Evolutionary conservation across 306 rosid genomes (phyloP), one percentile per base, ranked within the genome.

Genomic region (Cotoneaster glaucophyllus): DNA sequence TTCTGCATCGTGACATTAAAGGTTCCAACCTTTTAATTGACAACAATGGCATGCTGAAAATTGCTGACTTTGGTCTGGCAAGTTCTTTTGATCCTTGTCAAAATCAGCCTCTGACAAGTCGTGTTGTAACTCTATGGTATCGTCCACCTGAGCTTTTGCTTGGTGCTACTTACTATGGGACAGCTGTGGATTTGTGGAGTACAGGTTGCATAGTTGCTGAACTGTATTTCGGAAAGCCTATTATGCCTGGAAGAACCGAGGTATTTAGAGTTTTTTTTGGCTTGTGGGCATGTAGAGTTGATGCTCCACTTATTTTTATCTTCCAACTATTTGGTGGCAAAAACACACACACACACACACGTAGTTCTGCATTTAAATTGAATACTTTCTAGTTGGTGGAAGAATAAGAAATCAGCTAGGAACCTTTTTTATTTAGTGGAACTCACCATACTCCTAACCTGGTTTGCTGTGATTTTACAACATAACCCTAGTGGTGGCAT

Each of bases 231-330:
- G 98, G 98, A 70, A 93, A 90, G 87, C 98, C 98, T 65, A 90
- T 93, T 64, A 93, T 93, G 98, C 98, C 98, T 5, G 98, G 98
- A 77, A 89, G 98, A 89, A 93, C 98, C 6, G 98, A 93, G 96
- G 98, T 90, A 84, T 75, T 63, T 71, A 21, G 18, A 52, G 74
- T 69, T 73, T 19, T 15, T 48, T 53, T 70, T 76, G 52, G 52
- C 50, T 31, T 4, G 7, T 31, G 31, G 34, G 50, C 65, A 73
- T 73, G 34, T 69, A 31, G 70, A 54, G 68, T 67, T 75, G 43
- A 77, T 22, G 67, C 48, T 14, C 56, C 61, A 45, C 31, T 69
- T 48, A 26, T 73, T 57, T n/a, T 73, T 61, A 67, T 59, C 56
- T 57, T 64, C 65, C 48, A 18, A 59, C 77, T 24, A 69, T 26